phyloP scores from a whole-genome alignment of 2,329 filamentous ascomycete genomes.

The Torrubiella hemipterigena region DNA sequence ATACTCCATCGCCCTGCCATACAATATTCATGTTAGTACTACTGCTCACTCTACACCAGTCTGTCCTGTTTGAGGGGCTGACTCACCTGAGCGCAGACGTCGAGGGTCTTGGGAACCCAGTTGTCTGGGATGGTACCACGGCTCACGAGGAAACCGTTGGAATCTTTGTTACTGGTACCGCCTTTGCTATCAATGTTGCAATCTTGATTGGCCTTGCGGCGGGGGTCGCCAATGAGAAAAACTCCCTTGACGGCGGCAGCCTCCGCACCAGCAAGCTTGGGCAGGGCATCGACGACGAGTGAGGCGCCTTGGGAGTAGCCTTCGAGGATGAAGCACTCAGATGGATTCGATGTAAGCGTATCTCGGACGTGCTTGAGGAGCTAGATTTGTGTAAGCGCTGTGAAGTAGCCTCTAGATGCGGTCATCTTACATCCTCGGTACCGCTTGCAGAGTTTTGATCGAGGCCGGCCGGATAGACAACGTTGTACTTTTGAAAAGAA shows the following conservation, averaged over 20 bases:
- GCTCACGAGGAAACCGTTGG: neutral
- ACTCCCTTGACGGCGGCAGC: conserved; percentile 3
- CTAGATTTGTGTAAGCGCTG: neutral
- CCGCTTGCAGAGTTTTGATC: conserved; percentile 1
- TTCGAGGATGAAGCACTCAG: conserved; percentile 3
- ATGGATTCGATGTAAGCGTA: neutral
- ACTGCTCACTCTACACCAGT: too few relatives aligned
- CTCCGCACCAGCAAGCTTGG: neutral
- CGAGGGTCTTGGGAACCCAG: conserved; percentile 2
- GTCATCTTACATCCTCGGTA: conserved; percentile 1
- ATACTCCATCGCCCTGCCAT: conserved; percentile 2
- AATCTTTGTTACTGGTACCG: neutral
- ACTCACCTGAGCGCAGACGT: conserved; percentile 3
- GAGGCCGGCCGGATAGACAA: conserved; percentile 2
- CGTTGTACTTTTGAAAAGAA: neutral
- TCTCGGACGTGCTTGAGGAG: conserved; percentile 1
- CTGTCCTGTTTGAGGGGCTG: neutral
- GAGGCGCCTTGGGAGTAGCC: conserved; percentile 4
- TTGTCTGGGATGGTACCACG: neutral
- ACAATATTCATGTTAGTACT: neutral
- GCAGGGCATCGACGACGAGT: conserved; percentile 1
- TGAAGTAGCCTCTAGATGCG: too few relatives aligned
- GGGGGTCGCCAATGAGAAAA: conserved; percentile 1
- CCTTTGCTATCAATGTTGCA: conserved; percentile 3
- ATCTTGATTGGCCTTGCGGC: neutral